Evolutionary conservation across 306 rosid genomes (phyloP).

Genomic region (Trifolium pratense): DNA sequence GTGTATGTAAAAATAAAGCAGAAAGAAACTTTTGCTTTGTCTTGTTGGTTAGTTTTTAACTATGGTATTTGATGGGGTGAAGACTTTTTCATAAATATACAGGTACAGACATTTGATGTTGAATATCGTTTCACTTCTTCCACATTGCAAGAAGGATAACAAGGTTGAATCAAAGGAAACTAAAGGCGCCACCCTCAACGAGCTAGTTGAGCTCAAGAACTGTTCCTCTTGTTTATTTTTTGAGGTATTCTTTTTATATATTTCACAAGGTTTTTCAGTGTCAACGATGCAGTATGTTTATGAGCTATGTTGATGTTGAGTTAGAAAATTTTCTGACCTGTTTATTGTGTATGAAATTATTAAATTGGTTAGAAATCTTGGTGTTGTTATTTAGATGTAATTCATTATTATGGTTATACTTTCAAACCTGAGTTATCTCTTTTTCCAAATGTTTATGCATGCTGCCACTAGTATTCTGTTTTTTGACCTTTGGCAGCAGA

Average conservation of each 20-base stretch:
- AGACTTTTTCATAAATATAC: background rate
- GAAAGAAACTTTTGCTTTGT: background rate
- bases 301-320: background rate
- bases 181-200: constrained; percentile 84
- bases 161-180: constrained; percentile 88
- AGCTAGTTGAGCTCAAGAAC: constrained; percentile 83
- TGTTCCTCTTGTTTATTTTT: constrained; percentile 87
- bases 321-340: background rate
- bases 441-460: too few species aligned
- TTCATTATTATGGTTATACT: too few species aligned
- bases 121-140: constrained; percentile 84
- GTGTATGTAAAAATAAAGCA: too few species aligned
- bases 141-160: constrained; percentile 93
- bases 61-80: constrained; percentile 23
- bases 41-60: background rate
- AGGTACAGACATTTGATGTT: constrained; percentile 95
- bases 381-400: too few species aligned
- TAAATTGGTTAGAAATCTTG: too few species aligned
- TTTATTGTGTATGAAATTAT: too few species aligned
- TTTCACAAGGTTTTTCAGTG: background rate
- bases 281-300: background rate
- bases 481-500: too few species aligned
- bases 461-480: too few species aligned
- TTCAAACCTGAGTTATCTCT: too few species aligned
- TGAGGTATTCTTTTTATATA: constrained; percentile 57